A percentile compares a stretch with the other conserved stretches of the same genome.
Evolutionary conservation across 495 filamentous ascomycete genomes (phyloP).

Genomic region (Daldinia loculata): DNA sequence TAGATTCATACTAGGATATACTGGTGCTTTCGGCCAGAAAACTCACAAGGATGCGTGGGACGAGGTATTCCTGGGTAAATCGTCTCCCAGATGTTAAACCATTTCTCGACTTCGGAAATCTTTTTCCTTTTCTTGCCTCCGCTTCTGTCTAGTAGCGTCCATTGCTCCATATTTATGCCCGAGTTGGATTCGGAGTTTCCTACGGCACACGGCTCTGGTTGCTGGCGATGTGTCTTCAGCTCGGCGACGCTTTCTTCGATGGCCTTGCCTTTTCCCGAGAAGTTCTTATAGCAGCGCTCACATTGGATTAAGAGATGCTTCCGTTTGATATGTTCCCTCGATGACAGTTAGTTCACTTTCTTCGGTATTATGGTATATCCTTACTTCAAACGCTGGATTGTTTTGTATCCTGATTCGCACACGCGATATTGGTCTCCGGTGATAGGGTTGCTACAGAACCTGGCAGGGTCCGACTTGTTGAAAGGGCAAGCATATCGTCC

Average conservation of each 20-base stretch:
- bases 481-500: conserved; percentile 23
- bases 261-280: conserved; percentile 7
- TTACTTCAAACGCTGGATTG: conserved; percentile 29
- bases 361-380: background rate
- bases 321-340: conserved; percentile 28
- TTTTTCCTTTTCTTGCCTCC: conserved; percentile 20
- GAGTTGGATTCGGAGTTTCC: background rate
- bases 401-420: conserved; percentile 27
- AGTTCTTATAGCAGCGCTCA: conserved; percentile 19
- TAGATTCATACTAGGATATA: background rate
- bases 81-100: conserved; percentile 22
- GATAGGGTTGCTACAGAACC: conserved; percentile 14
- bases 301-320: conserved; percentile 28
- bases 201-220: conserved; percentile 11
- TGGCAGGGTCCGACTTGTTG: conserved; percentile 14
- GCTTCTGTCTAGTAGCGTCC: conserved; percentile 17
- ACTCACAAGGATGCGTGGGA: conserved; percentile 22
- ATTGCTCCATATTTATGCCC: conserved; percentile 22
- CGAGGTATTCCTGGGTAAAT: conserved; percentile 11
- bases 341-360: background rate
- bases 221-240: conserved; percentile 14
- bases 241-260: conserved; percentile 17
- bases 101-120: conserved; percentile 20
- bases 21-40: background rate
- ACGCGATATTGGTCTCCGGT: conserved; percentile 19